Evolutionary conservation across 352 stramenopile species (phyloP), one percentile per base, ranked within the genome.

Genomic region (Thalassiosira pacifica): DNA sequence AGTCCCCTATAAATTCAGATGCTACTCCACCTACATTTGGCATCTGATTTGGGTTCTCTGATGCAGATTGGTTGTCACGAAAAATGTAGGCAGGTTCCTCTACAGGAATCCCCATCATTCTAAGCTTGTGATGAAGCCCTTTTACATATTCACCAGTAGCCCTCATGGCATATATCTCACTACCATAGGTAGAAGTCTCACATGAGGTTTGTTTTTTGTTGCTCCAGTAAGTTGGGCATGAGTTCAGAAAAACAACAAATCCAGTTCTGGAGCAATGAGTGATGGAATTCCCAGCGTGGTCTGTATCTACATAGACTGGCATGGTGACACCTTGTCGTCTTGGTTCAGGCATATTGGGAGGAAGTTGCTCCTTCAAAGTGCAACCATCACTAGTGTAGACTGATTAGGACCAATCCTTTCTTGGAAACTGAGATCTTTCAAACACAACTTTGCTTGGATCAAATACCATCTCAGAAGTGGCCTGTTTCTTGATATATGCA

Each of bases 401-500:
- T 6, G n/a, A 64, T 19, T 64, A 34, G 18, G 8, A 52, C 67
- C 67, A 75, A 32, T 75, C 67, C 29, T 75, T 42, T 34, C 27
- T 40, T 31, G 22, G 11, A 27, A 52, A 75, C n/a, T 22, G 26
- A 31, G 9, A 27, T 24, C 42, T 63, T 27, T 37, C 13, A 34
- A 55, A 48, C 18, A 63, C 0, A 18, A n/a, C n/a, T n/a, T n/a
- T n/a, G 45, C 13, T 70, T 57, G 71, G 70, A 79, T 85, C 72
- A 59, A 85, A 83, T 11, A 78, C 42, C 64, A 85, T 61, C 37
- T 81, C 64, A 48, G 82, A 68, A 37, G 80, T 85, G 18, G 64
- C 34, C 27, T 90, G 71, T 13, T 66, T 76, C 63, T 85, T 76
- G 0, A 90, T 27, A 59, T 90, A 90, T 42, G 40, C 75, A 80